phyloP scores from a whole-genome alignment of 2,329 filamentous ascomycete genomes.

The Xylariaceae sp. region DNA sequence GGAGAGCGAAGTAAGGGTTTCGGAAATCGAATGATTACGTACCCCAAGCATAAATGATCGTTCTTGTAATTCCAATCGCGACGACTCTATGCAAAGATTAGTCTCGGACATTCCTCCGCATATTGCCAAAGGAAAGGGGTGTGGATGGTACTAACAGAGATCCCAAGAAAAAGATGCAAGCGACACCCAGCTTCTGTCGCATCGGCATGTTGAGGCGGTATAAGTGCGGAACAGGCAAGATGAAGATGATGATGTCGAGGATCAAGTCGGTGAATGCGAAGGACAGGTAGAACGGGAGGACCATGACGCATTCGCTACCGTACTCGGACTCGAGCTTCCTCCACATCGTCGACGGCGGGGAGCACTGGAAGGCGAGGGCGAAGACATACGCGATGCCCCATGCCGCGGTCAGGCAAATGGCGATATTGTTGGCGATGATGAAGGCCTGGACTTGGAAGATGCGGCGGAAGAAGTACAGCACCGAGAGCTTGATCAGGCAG shows the following conservation, averaged over 20 bases:
- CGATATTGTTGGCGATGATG: constrained; percentile 19
- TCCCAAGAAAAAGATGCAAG: constrained; percentile 19
- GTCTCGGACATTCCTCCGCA: background rate
- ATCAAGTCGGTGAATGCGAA: constrained; percentile 19
- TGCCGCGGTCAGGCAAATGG: constrained; percentile 17
- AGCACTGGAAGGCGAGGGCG: constrained; percentile 19
- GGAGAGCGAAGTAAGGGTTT: background rate
- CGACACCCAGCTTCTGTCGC: constrained; percentile 19
- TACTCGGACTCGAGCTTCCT: constrained; percentile 20
- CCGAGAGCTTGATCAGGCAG: constrained; percentile 18
- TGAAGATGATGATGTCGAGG: constrained; percentile 19
- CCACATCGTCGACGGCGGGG: constrained; percentile 14
- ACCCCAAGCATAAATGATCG: constrained; percentile 19
- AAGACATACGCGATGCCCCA: constrained; percentile 21
- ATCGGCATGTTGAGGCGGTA: constrained; percentile 13
- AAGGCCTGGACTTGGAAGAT: constrained; percentile 20
- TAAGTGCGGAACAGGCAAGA: constrained; percentile 19
- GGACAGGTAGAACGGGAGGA: constrained; percentile 16
- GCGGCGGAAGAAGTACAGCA: constrained; percentile 21
- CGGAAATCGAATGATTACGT: background rate
- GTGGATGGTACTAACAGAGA: constrained; percentile 12
- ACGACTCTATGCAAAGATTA: constrained; percentile 12
- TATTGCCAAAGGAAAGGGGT: background rate
- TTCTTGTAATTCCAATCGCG: constrained; percentile 17
- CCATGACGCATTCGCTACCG: constrained; percentile 5